Evolutionary conservation across 106 monocot genomes (phyloP).

Genomic region (Amphibolis antarctica): DNA sequence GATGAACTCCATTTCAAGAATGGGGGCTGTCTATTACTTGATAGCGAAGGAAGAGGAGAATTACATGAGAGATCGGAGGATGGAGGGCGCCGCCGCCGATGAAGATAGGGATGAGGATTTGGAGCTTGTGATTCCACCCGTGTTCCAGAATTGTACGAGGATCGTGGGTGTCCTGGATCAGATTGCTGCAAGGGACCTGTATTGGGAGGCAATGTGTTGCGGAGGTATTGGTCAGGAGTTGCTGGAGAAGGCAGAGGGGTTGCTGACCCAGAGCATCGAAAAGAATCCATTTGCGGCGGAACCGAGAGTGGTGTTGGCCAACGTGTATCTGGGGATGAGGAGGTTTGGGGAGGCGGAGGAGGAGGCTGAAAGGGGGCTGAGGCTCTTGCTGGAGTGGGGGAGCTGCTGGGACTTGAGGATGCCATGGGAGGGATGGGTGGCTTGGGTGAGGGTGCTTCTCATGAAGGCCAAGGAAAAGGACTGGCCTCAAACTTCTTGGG

Average conservation of each 20-base stretch:
- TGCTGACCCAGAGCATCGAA: conserved; percentile 32
- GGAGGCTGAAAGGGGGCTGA: conserved; percentile 44
- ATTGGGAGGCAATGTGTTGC: conserved; percentile 56
- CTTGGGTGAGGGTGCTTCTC: conserved; percentile 71
- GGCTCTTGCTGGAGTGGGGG: conserved; percentile 65
- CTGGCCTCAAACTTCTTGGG: conserved; percentile 57
- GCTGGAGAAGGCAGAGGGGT: conserved; percentile 33
- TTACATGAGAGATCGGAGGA: conserved; percentile 24
- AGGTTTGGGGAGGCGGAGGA: conserved; percentile 42
- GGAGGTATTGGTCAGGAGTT: conserved; percentile 3
- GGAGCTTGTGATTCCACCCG: conserved; percentile 58
- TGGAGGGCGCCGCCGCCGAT: background rate
- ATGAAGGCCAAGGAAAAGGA: conserved; percentile 45
- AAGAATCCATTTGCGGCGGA: conserved; percentile 71
- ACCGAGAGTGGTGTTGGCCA: conserved; percentile 45
- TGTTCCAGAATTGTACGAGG: conserved; percentile 59
- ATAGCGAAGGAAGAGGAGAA: conserved; percentile 63
- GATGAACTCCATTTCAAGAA: conserved; percentile 61
- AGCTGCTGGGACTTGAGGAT: conserved; percentile 82
- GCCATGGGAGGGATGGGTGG: conserved; percentile 79
- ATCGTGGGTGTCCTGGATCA: conserved; percentile 49
- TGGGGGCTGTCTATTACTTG: conserved; percentile 64
- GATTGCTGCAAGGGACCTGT: conserved; percentile 46
- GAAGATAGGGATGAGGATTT: conserved; percentile 52
- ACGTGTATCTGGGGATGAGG: conserved; percentile 30